Conservation (phyloP, 2,329 filamentous ascomycete species). For the Nemania abortiva region DNA sequence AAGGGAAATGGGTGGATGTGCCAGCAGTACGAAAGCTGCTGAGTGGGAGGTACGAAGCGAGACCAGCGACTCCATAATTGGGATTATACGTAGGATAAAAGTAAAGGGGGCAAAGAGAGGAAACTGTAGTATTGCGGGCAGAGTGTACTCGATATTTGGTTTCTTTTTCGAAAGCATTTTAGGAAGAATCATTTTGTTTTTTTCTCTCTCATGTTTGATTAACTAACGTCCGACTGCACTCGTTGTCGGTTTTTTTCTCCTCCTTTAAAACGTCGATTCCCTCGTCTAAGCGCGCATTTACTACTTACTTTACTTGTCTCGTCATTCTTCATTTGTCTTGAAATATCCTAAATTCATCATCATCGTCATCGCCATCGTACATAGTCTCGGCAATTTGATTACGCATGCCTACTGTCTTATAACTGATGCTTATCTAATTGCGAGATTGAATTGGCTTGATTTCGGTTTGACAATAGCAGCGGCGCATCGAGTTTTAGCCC, state of each 20-base stretch:
- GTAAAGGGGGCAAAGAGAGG: neutral
- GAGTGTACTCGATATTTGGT: constrained; percentile 36
- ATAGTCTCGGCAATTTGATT: constrained; percentile 27
- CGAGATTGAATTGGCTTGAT: neutral
- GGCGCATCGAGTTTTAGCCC: neutral
- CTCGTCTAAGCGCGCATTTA: neutral
- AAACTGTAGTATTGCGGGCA: constrained; percentile 29
- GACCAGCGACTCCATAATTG: constrained; percentile 31
- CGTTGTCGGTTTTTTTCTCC: constrained; percentile 9
- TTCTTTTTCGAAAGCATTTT: constrained; percentile 21
- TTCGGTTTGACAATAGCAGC: neutral
- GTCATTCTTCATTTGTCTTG: constrained; percentile 6
- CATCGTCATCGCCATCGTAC: constrained; percentile 8
- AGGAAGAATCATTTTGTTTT: constrained; percentile 15
- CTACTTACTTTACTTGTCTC: neutral
- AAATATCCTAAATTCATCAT: neutral
- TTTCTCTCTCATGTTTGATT: constrained; percentile 18
- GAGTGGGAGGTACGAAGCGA: constrained; percentile 80
- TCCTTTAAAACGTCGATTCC: constrained; percentile 16
- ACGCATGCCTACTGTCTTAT: constrained; percentile 2
- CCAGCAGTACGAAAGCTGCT: constrained; percentile 75
- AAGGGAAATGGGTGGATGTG: constrained; percentile 73
- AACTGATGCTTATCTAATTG: neutral
- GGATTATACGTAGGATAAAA: constrained; percentile 26
- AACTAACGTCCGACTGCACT: constrained; percentile 20